Evolutionary conservation across 768 basidiomycete species (phyloP), one percentile per base, ranked within the genome.

Genomic region (Naganishia antarctica): DNA sequence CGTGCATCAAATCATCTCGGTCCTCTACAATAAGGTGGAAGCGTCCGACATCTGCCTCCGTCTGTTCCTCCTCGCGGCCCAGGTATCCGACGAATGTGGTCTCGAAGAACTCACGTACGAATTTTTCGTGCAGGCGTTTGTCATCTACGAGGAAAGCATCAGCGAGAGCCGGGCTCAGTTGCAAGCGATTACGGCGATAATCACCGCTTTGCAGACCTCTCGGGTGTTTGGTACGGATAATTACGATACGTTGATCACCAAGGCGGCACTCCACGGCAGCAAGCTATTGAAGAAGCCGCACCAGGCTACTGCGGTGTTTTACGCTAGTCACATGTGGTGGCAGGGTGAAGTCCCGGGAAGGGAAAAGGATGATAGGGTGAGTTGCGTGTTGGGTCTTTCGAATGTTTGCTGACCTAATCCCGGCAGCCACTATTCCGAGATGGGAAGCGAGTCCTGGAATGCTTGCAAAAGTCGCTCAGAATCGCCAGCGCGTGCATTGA

Each of bases 281-380:
- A 94, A 94, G 79, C 79, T 98, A 68, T 78, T 99, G 78, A 99
- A 99, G 83, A 98, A 99, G 83, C 91, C 91, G 13, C 94, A 97
- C 77, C 96, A 98, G 78, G 88, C 93, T 13, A 90, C 87, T 9
- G 96, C 94, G 4, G 96, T 98, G 23, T 86, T 89, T 51, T 81
- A 91, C 31, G 96, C 96, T 8, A 96, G 92, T 75, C 96, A 99
- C 79, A 79, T 99, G 70, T 99, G 94, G 94, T 99, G 93, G 93
- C 96, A 98, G 75, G 88, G 88, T 67, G 81, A 84, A 26, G 77
- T 82, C 6, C 72, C 72, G 0, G 78, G 78, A 6, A 58, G 77
- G 25, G 84, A 82, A 41, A 78, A 80, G 61, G 83, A 83, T 43
- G 79, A 73, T 9, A 82, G 80, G 67, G 86, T 83, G 66, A 50